Percentiles rank a stretch among this genome's conserved stretches.
Conservation (phyloP, 768 basidiomycete genomes). For the Tulasnella sp. region DNA sequence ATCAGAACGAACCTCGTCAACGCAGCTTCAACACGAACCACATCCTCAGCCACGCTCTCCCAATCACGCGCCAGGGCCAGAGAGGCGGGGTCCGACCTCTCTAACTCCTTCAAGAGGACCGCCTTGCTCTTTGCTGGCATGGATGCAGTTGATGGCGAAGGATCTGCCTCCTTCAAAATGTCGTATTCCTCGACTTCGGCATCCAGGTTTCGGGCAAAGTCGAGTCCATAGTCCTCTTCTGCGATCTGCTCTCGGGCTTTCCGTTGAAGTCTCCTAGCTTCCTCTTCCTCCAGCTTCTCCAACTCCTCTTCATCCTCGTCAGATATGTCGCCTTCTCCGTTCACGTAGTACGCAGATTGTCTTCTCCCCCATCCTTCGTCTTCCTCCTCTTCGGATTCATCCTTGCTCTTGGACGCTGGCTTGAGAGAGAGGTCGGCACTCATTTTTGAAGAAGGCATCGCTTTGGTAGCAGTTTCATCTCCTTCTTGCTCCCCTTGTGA, state of each 20-base stretch:
- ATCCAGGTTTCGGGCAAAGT: slow-evolving; percentile 43
- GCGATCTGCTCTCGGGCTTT: slow-evolving; percentile 66
- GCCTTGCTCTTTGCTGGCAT: slow-evolving; percentile 53
- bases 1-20: slow-evolving; percentile 48
- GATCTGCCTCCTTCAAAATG: slow-evolving; percentile 27
- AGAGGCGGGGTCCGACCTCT: slow-evolving; percentile 71
- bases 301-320: slow-evolving; percentile 81
- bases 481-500: slow-evolving; percentile 48
- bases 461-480: slow-evolving; percentile 39
- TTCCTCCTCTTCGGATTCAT: slow-evolving; percentile 50
- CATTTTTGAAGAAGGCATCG: not conserved
- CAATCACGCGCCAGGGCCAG: slow-evolving; percentile 79
- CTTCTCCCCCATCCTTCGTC: slow-evolving; percentile 76
- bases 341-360: slow-evolving; percentile 75
- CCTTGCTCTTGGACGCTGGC: slow-evolving; percentile 20
- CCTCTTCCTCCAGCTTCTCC: slow-evolving; percentile 81
- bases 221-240: slow-evolving; percentile 80
- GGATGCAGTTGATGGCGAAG: slow-evolving; percentile 29
- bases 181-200: slow-evolving; percentile 36
- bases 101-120: slow-evolving; percentile 59
- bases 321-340: slow-evolving; percentile 58
- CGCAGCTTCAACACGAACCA: slow-evolving; percentile 52
- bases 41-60: slow-evolving; percentile 59
- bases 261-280: slow-evolving; percentile 71
- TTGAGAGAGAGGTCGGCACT: slow-evolving; percentile 33